Evolutionary conservation across 805 yeast genomes (phyloP), one percentile per base, ranked within the genome.

Genomic region (Pichia sporocuriosa): DNA sequence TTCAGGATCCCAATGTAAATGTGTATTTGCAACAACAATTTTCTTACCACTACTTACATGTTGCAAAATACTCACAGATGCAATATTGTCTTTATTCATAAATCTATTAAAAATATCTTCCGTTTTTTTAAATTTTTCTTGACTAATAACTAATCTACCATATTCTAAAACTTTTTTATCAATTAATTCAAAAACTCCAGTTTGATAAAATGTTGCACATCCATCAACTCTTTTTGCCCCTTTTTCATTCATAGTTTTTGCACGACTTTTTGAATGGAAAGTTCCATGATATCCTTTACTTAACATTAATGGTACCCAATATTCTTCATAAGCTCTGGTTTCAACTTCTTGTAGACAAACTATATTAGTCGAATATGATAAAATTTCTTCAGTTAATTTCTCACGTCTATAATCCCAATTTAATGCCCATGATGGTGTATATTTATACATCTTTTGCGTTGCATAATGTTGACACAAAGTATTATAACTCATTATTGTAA

Each of bases 1-100:
- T 37, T 84, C 86, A 4, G 98, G 98, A 67, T 93, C 97, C 97
- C 98, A 93, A 62, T 90, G 97, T 61, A 93, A 75, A 70, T 93
- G 99, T 0, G 97, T 90, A 55, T 88, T 90, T 4, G 84, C 88
- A 28, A 87, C 69, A 51, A 85, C 70, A 29, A 90, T 64, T 48
- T 74, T 73, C 58, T 81, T 84, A 15, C 89, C 87, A 6, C 89
- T 76, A 41, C 72, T 73, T 26, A 69, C 61, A 55, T 84, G 93
- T 57, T 85, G 87, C 50, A 93, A 73, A 42, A 80, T 75, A 13
- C 84, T 68, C 37, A 87, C 75, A 38, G 85, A 68, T 7, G 96
- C 97, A 55, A 93, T 79, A 55, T 93, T 87, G 64, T 93, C 99
- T 62, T 89, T 88, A 60, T 87, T 85, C 84, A 89, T 87, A 52